Conservation (phyloP, 768 basidiomycete species). For the Lactarius sanguifluus region DNA sequence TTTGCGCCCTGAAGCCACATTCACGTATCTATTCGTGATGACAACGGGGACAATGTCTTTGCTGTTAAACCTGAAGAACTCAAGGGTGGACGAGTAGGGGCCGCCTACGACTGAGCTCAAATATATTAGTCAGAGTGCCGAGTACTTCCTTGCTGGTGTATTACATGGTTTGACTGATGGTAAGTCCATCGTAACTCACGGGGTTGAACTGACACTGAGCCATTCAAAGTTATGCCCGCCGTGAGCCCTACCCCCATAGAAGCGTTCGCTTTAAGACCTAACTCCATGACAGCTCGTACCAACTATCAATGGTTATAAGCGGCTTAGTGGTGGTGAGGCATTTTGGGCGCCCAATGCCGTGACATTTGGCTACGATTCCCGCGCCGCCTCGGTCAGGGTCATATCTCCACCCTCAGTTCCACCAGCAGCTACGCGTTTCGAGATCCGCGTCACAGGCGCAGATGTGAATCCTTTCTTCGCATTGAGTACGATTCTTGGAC, state of each 20-base stretch:
- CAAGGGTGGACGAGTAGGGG: slow-evolving; percentile 61
- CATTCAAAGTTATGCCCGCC: slow-evolving; percentile 27
- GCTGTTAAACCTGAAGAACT: slow-evolving; percentile 63
- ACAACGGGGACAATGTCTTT: slow-evolving; percentile 74
- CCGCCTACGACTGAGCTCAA: slow-evolving; percentile 79
- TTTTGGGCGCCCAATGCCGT: slow-evolving; percentile 94
- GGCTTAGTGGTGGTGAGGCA: slow-evolving; percentile 88
- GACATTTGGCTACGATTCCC: slow-evolving; percentile 95
- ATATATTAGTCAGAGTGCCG: slow-evolving; percentile 78
- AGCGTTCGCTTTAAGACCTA: background rate
- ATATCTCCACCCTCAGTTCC: slow-evolving; percentile 90
- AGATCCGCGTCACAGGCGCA: slow-evolving; percentile 93
- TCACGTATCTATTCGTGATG: slow-evolving; percentile 82
- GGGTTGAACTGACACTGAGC: background rate
- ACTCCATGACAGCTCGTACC: slow-evolving; percentile 61
- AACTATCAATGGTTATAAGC: slow-evolving; percentile 96
- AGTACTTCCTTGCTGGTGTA: slow-evolving; percentile 94
- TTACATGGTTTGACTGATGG: slow-evolving; percentile 88
- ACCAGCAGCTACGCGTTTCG: slow-evolving; percentile 79
- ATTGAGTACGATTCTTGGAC: slow-evolving; percentile 79
- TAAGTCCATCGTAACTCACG: slow-evolving; percentile 38
- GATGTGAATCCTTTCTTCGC: slow-evolving; percentile 96
- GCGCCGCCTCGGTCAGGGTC: slow-evolving; percentile 88
- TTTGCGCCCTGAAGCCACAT: slow-evolving; percentile 58
- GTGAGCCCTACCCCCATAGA: slow-evolving; percentile 10